Base-by-base conservation (phyloP, 257 asterid genomes). In the Asclepias syriaca region DNA sequence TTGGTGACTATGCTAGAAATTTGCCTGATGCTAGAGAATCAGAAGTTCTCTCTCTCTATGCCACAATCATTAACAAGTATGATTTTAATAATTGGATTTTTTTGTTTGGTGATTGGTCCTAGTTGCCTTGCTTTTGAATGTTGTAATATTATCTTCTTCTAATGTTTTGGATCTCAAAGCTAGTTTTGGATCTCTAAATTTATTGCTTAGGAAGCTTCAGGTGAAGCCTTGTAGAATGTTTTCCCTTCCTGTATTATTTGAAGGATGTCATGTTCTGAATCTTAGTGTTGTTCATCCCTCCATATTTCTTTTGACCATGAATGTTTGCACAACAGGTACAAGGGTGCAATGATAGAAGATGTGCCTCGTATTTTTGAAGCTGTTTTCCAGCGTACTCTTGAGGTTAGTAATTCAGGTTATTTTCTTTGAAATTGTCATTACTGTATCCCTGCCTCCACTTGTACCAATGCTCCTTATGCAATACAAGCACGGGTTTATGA, bases 1-100 rank as follows among this genome's bases (percentile, higher is more conserved):
- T 95, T 49, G 96, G 94, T 68, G 99, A 95, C 80, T 95, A 95
- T 72, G 96, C 98, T 29, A 85, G 99, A 71, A 95, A 95, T 80
- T 75, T 95, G 74, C 98, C 99, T 71, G 99, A 95, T 90, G 99
- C 99, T 45, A 90, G 98, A 80, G 99, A 95, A 78, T 95, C 99
- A 0, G 99, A 95, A 95, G 99, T 95, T 75, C 92, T 95, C 32
- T 92, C 99, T 65, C 97, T 95, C 27, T 95, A 90, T 72, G 99
- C 99, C 68, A 95, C 99, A 24, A 95, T 95, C 48, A 90, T 95
- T 76, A 95, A 95, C 86, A 95, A 95, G 99, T 95, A 87, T 68
- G 89, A 67, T 27, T n/a, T 69, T 8, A 2, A 43, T 43, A 15
- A 0, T 49, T 14, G 8, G 0, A 58, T 22, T 29, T 65, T 43